phyloP scores from a whole-genome alignment of 169 alveolate genomes.

The Eimeria sp. region DNA sequence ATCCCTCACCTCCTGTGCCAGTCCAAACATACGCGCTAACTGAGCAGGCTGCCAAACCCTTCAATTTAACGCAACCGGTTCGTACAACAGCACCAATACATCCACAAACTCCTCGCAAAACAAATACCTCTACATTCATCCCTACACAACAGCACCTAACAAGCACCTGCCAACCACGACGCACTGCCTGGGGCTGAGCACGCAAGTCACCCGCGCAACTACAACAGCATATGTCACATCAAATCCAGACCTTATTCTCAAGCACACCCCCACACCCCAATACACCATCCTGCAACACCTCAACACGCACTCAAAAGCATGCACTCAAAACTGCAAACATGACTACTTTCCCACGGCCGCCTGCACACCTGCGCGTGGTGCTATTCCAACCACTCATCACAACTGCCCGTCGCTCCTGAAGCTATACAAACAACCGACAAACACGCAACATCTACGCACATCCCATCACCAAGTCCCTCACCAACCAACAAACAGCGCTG shows the following conservation, averaged over 20 bases:
- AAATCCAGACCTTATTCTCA: not conserved
- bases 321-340: not conserved
- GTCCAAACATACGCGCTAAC: not conserved
- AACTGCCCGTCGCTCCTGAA: not conserved
- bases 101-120: too few species aligned
- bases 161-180: not conserved
- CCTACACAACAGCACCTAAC: not conserved
- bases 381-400: not conserved
- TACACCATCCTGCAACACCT: not conserved
- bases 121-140: not conserved
- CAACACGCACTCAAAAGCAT: not conserved
- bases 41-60: too few species aligned
- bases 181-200: not conserved
- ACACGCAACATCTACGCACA: not conserved
- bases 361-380: not conserved
- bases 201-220: not conserved
- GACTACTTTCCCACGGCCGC: not conserved
- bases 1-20: slow-evolving; percentile 9
- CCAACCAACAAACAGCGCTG: not conserved
- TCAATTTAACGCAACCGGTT: too few species aligned
- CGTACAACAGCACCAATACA: too few species aligned
- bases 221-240: not conserved
- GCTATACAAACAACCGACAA: not conserved
- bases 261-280: not conserved
- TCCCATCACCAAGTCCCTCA: not conserved